Evolutionary conservation across 2,329 filamentous ascomycete species (phyloP).

Genomic region (Acrodontium crateriforme): DNA sequence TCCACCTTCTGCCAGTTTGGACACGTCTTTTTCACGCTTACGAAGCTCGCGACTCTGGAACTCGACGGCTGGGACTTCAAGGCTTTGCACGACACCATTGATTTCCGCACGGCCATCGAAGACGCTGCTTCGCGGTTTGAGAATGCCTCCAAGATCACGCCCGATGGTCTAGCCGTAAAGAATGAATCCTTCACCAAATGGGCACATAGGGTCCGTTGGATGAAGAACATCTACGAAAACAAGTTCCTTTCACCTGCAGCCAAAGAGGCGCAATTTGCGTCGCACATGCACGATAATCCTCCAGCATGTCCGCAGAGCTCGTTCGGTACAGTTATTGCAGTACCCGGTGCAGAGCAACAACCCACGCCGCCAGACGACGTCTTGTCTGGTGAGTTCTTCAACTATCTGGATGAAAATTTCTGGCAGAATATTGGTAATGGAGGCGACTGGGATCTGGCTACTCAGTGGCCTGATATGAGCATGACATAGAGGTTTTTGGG

Average conservation of each 20-base stretch:
- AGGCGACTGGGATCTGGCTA: slow-evolving; percentile 9
- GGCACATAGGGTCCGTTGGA: slow-evolving; percentile 14
- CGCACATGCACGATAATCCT: background rate
- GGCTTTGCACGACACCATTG: slow-evolving; percentile 8
- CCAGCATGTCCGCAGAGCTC: background rate
- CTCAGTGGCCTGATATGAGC: too few relatives aligned
- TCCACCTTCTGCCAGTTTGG: slow-evolving; percentile 18
- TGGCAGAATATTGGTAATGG: slow-evolving; percentile 11
- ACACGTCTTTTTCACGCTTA: slow-evolving; percentile 17
- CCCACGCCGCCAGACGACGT: slow-evolving; percentile 12
- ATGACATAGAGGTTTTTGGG: too few relatives aligned
- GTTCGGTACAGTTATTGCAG: slow-evolving; percentile 1
- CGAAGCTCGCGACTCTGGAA: slow-evolving; percentile 16
- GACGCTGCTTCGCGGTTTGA: slow-evolving; percentile 11
- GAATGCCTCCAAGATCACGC: slow-evolving; percentile 5
- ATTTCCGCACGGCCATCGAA: slow-evolving; percentile 12
- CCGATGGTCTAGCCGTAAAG: slow-evolving; percentile 14
- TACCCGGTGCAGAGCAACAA: slow-evolving; percentile 1
- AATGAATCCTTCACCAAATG: slow-evolving; percentile 20
- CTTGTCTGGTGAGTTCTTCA: slow-evolving; percentile 15
- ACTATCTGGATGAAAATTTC: slow-evolving; percentile 14
- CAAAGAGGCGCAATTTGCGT: background rate
- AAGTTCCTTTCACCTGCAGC: slow-evolving; percentile 6
- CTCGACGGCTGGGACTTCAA: slow-evolving; percentile 18
- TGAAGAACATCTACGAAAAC: slow-evolving; percentile 15